phyloP scores from a whole-genome alignment of 2,329 filamentous ascomycete species.

The Aphanoascus verrucosus region DNA sequence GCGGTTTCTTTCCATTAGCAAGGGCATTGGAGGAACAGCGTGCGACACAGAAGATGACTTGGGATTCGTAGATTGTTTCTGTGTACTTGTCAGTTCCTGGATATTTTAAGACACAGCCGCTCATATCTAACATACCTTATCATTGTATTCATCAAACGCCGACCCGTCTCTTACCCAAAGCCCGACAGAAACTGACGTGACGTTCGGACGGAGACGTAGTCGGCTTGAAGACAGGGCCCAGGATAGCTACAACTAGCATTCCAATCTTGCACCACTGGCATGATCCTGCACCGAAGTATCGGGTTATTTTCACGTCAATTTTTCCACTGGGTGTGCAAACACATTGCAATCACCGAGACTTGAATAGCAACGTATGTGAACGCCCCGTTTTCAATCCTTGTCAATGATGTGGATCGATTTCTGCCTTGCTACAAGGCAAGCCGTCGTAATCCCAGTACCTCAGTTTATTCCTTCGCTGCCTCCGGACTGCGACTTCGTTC shows the following conservation, averaged over 20 bases:
- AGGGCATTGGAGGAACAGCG: too few relatives aligned
- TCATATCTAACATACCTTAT: constrained; percentile 7
- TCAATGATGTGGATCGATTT: too few relatives aligned
- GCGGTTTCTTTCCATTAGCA: too few relatives aligned
- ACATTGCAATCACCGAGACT: too few relatives aligned
- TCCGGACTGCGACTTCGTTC: constrained; percentile 39
- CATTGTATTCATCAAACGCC: constrained; percentile 12
- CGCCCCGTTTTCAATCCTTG: too few relatives aligned
- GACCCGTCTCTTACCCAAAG: constrained; percentile 10
- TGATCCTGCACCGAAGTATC: not conserved
- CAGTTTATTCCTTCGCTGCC: constrained; percentile 13
- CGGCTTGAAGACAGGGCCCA: constrained; percentile 16
- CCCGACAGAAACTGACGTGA: not conserved
- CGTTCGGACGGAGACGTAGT: not conserved
- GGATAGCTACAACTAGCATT: constrained; percentile 25
- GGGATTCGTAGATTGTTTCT: not conserved
- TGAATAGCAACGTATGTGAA: too few relatives aligned
- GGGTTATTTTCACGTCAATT: not conserved
- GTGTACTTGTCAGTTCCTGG: not conserved
- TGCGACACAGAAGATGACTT: not conserved
- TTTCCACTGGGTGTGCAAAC: too few relatives aligned
- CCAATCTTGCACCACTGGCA: not conserved
- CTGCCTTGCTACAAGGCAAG: not conserved
- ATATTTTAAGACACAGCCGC: not conserved
- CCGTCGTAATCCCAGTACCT: too few relatives aligned